phyloP scores from a whole-genome alignment of 2,329 filamentous ascomycete genomes.

The Ophiostoma ips region DNA sequence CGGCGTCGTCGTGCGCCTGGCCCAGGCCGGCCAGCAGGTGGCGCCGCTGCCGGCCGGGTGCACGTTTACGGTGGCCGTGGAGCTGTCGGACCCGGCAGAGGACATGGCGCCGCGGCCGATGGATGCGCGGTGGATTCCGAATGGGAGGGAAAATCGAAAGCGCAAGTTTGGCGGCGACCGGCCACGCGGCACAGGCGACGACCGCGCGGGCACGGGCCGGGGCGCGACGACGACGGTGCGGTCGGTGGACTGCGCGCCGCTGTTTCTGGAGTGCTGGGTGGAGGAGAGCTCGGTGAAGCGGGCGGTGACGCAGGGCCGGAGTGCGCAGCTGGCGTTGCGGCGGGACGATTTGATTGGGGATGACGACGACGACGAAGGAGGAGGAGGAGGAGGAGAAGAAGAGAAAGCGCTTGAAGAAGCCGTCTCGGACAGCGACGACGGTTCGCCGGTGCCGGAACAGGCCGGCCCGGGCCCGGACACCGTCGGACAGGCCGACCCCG shows the following conservation, averaged over 20 bases:
- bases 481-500: neutral
- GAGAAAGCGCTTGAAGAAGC: neutral
- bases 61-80: constrained; percentile 64
- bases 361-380: neutral
- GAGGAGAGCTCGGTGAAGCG: constrained; percentile 33
- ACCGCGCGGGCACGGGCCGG: neutral
- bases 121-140: constrained; percentile 5
- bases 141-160: neutral
- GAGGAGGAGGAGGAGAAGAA: neutral
- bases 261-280: constrained; percentile 55
- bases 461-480: neutral
- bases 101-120: neutral
- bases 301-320: neutral
- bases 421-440: neutral
- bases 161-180: neutral
- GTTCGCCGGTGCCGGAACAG: neutral
- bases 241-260: constrained; percentile 40
- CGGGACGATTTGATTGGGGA: neutral
- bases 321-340: neutral
- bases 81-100: constrained; percentile 32
- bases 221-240: constrained; percentile 34
- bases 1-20: constrained; percentile 49
- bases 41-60: constrained; percentile 46
- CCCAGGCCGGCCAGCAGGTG: constrained; percentile 44
- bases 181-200: constrained; percentile 11